Base-by-base conservation (phyloP, 148 eudicot species). In the Silene latifolia region DNA sequence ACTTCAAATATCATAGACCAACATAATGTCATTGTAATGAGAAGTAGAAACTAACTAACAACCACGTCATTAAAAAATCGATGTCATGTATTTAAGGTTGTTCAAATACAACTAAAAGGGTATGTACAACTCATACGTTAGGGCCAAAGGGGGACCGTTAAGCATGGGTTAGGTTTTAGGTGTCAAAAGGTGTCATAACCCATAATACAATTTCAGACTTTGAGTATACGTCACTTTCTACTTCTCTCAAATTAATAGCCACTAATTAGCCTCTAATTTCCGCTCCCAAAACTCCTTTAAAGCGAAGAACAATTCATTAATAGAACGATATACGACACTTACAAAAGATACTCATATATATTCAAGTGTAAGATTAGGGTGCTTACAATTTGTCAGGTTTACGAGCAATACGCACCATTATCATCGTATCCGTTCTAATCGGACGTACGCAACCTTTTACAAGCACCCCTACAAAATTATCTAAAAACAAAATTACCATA, bases 1-100 rank as follows among this genome's bases (percentile, higher is more conserved):
- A 57, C 67, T 23, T 27, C 18, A 74, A 64, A 74, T 74, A 48
- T 19, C 51, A 51, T 74, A 74, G 77, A 74, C 77, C 21, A 64
- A 67, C 72, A 12, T 35, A 68, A 67, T 39, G 24, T 57, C 23
- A 18, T 67, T 44, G 53, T 17, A 53, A 65, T 44, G 29, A 44
- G 53, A 68, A 68, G 56, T 42, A 62, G 53, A 46, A 72, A 63
- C 42, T 46, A 24, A 44, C 44, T 1, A 63, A n/a, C 44, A 15
- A 63, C 8, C 46, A 75, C 24, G 23, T 29, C 47, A 54, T 51
- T 65, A 27, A 12, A 15, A 58, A 66, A 19, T 13, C 32, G 65
- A 29, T 48, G 72, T 54, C 64, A 69, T 56, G 15, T 75, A 42
- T 56, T 67, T 67, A 20, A 76, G 78, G 78, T 56, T 67, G 64